These are phyloP conservation scores for Colletotrichum orchidophilum DNA, from an alignment of 2,329 filamentous ascomycete genomes.

Conservation along the genomic window DNA sequence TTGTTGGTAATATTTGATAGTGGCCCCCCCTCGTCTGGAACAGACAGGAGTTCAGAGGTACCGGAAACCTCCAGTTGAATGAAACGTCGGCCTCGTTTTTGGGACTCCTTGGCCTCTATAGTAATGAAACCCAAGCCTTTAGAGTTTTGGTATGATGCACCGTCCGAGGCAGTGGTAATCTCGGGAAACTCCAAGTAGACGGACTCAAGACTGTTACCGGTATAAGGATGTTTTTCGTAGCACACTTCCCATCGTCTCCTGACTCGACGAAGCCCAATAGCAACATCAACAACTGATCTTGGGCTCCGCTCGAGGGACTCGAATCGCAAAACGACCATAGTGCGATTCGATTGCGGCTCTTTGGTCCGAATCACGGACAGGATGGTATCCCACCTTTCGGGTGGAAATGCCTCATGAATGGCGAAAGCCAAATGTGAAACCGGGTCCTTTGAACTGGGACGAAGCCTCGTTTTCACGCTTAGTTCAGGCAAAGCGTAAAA, in stretches of 20 bases:
- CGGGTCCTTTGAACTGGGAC: not conserved
- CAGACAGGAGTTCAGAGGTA: not conserved
- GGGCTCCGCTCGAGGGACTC: not conserved
- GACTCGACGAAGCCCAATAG: not conserved
- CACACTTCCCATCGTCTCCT: conserved; percentile 1
- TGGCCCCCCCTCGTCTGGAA: no score
- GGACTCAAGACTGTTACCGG: not conserved
- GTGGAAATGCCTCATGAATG: not conserved
- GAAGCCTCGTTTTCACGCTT: not conserved
- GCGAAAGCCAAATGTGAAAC: not conserved
- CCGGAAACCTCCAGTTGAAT: not conserved
- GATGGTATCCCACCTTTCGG: conserved; percentile 15
- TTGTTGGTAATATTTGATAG: not conserved
- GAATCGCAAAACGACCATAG: not conserved
- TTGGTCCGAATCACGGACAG: conserved; percentile 4
- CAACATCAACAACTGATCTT: not conserved
- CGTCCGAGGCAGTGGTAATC: not conserved
- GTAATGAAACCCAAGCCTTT: not conserved
- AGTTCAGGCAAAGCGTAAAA: conserved; percentile 17
- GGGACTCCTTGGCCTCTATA: not conserved
- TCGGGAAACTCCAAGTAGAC: not conserved
- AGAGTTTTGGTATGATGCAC: not conserved
- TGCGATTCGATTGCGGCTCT: conserved; percentile 6
- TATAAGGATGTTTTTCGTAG: not conserved
- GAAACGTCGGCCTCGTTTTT: conserved; percentile 5